Percentiles rank a stretch among this genome's conserved stretches.
These are phyloP conservation scores for Chlorella sp. DNA, from an alignment of 139 green algal species.

Conservation along the genomic window DNA sequence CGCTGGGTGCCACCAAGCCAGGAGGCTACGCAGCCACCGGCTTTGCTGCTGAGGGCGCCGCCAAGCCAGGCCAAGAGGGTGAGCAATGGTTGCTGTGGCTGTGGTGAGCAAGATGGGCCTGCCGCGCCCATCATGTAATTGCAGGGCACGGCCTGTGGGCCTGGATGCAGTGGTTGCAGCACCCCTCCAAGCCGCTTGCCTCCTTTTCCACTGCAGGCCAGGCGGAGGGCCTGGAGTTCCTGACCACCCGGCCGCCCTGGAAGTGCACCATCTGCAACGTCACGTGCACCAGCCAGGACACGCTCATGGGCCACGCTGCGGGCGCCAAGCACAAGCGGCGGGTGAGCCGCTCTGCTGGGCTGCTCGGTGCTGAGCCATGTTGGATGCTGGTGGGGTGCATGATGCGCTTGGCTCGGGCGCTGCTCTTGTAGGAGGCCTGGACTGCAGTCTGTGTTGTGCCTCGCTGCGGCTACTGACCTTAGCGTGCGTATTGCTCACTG, in stretches of 20 bases:
- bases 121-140: no score
- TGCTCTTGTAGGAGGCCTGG: neutral
- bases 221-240: conserved; percentile 68
- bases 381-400: no score
- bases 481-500: neutral
- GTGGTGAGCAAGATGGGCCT: no score
- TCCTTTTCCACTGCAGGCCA: conserved; percentile 18
- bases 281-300: conserved; percentile 86
- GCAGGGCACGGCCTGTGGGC: no score
- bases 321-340: conserved; percentile 86
- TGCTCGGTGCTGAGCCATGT: no score
- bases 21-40: conserved; percentile 81
- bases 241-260: conserved; percentile 79
- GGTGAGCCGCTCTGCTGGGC: conserved; percentile 8
- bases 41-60: conserved; percentile 38
- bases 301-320: conserved; percentile 79
- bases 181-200: neutral
- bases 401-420: neutral
- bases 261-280: conserved; percentile 89
- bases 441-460: neutral
- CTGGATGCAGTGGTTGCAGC: neutral
- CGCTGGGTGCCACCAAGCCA: conserved; percentile 87
- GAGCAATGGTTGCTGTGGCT: neutral
- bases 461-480: neutral
- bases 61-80: conserved; percentile 14